Evolutionary conservation across 2,329 filamentous ascomycete species (phyloP).

Genomic region (Elsinoe batatas): DNA sequence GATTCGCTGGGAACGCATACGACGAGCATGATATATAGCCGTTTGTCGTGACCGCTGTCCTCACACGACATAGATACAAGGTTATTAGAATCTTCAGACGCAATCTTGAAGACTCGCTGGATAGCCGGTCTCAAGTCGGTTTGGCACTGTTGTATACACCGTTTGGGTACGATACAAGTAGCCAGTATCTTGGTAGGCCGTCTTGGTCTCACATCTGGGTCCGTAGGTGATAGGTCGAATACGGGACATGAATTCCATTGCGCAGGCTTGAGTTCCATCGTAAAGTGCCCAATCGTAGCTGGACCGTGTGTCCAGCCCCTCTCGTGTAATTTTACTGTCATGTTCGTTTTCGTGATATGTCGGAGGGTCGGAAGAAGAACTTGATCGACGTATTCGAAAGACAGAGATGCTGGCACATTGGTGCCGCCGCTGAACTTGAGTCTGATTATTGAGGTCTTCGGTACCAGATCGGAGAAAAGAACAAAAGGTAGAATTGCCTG

Average conservation of each 20-base stretch:
- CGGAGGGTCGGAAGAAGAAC: slow-evolving; percentile 46
- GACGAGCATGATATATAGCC: slow-evolving; percentile 46
- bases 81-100: neutral
- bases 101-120: neutral
- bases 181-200: neutral
- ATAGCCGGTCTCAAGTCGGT: neutral
- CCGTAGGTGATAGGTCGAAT: neutral
- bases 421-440: slow-evolving; percentile 46
- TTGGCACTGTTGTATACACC: slow-evolving; percentile 11
- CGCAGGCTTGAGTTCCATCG: slow-evolving; percentile 39
- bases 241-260: neutral
- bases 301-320: slow-evolving; percentile 47
- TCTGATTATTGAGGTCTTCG: neutral
- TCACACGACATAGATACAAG: slow-evolving; percentile 14
- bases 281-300: slow-evolving; percentile 39
- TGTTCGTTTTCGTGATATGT: slow-evolving; percentile 40
- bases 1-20: slow-evolving; percentile 33
- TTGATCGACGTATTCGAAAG: slow-evolving; percentile 46
- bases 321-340: slow-evolving; percentile 34
- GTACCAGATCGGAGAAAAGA: slow-evolving; percentile 30
- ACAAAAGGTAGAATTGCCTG: slow-evolving; percentile 52
- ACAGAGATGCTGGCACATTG: slow-evolving; percentile 46
- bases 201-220: neutral
- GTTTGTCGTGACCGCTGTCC: slow-evolving; percentile 19
- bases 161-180: neutral